phyloP scores from a whole-genome alignment of 371 early-diverging fungal species.

The Mucor plumbeus region DNA sequence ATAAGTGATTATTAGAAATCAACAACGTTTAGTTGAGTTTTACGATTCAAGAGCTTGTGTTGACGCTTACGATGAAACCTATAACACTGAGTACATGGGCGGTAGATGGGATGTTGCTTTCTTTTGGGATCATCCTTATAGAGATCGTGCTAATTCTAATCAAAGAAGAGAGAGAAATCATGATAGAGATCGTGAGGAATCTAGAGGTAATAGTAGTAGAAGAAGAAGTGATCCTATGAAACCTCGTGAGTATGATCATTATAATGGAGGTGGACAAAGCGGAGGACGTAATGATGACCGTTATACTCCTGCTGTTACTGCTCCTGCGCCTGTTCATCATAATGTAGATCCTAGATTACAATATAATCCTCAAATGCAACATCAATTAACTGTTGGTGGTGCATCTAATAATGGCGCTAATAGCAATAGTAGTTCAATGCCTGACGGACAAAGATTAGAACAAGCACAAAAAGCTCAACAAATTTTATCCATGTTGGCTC shows the following conservation, averaged over 20 bases:
- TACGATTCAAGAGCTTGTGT: conserved; percentile 59
- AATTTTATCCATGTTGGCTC: conserved; percentile 25
- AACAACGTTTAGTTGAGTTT: conserved; percentile 62
- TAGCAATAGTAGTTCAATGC: background rate
- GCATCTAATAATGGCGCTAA: background rate
- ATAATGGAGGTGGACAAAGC: background rate
- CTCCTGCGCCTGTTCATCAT: background rate
- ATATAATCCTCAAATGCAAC: conserved; percentile 1
- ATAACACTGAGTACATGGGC: conserved; percentile 43
- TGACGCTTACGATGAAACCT: conserved; percentile 43
- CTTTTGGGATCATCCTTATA: conserved; percentile 60
- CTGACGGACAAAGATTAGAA: conserved; percentile 27
- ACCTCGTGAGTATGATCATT: conserved; percentile 18
- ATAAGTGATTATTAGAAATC: conserved; percentile 21
- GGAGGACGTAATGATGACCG: conserved; percentile 4
- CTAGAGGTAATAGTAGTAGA: conserved; percentile 6
- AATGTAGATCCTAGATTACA: conserved; percentile 22
- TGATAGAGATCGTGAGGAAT: conserved; percentile 14
- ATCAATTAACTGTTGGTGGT: conserved; percentile 1
- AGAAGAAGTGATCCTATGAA: conserved; percentile 12
- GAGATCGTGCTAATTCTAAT: conserved; percentile 32
- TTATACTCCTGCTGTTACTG: conserved; percentile 6
- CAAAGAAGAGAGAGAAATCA: conserved; percentile 16
- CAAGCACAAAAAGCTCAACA: conserved; percentile 43
- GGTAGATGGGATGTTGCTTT: conserved; percentile 54